Evolutionary conservation across 192 early-diverging fungal genomes (phyloP).

Genomic region (Oehlia diaphana): DNA sequence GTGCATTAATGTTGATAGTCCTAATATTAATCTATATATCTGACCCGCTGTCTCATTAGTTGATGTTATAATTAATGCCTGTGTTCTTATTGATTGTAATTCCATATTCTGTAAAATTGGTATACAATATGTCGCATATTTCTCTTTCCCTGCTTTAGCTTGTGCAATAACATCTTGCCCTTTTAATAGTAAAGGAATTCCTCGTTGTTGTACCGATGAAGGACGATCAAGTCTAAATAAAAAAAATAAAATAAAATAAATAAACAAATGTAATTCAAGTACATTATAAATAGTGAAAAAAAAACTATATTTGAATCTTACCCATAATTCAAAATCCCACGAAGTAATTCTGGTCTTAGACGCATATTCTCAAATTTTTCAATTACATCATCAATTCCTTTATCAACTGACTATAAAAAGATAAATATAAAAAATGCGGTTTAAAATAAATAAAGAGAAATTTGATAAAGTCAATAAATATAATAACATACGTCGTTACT

Average conservation of each 20-base stretch:
- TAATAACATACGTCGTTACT: neutral
- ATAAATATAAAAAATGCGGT: neutral
- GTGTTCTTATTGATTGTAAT: slow-evolving; percentile 70
- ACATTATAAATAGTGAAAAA: neutral
- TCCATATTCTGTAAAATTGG: slow-evolving; percentile 96
- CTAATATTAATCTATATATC: slow-evolving; percentile 93
- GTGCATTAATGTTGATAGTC: slow-evolving; percentile 91
- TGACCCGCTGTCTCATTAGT: slow-evolving; percentile 99
- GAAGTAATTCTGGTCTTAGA: neutral
- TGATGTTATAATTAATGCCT: slow-evolving; percentile 96
- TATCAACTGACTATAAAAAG: neutral
- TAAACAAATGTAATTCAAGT: too few relatives aligned
- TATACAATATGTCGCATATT: slow-evolving; percentile 99
- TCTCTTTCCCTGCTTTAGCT: slow-evolving; percentile 99
- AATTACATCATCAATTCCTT: neutral
- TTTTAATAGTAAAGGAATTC: slow-evolving; percentile 94
- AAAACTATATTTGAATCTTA: neutral
- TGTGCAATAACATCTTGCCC: slow-evolving; percentile 99
- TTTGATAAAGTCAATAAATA: neutral
- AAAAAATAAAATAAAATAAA: neutral
- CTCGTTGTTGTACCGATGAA: slow-evolving; percentile 95
- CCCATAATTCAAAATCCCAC: neutral
- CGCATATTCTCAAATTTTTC: neutral
- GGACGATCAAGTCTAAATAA: slow-evolving; percentile 90
- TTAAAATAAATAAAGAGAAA: neutral